A percentile compares a stretch with the other conserved stretches of the same genome.
Evolutionary conservation across 768 basidiomycete species (phyloP).

Genomic region (Tulasnella sp.): DNA sequence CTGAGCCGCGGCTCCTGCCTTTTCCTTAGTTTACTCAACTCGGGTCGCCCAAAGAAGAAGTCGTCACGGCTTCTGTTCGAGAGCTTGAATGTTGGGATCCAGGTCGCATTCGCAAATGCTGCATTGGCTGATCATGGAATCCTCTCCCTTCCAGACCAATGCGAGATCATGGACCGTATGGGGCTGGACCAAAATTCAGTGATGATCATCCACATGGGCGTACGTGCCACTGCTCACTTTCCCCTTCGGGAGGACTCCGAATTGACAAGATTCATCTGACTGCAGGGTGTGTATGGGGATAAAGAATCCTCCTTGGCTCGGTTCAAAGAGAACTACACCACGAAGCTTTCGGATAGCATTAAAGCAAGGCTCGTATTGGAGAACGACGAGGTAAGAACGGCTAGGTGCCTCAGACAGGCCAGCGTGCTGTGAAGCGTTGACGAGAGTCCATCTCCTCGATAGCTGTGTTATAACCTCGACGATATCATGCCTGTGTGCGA

Average conservation of each 20-base stretch:
- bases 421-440: background rate
- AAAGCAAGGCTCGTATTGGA: constrained; percentile 80
- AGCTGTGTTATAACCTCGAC: constrained; percentile 84
- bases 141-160: constrained; percentile 50
- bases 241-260: background rate
- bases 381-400: constrained; percentile 73
- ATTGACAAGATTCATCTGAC: constrained; percentile 17
- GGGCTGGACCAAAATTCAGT: constrained; percentile 77
- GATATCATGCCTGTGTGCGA: constrained; percentile 85
- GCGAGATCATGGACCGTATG: constrained; percentile 83
- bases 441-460: background rate
- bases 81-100: constrained; percentile 58
- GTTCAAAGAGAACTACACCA: constrained; percentile 64
- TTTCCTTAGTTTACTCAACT: constrained; percentile 47
- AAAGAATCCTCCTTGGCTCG: constrained; percentile 67
- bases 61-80: constrained; percentile 69
- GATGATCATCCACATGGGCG: constrained; percentile 74
- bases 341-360: constrained; percentile 57
- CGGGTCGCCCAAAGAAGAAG: constrained; percentile 70
- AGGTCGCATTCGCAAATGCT: background rate
- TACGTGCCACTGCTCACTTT: background rate
- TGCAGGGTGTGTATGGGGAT: constrained; percentile 80
- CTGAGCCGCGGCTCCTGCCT: background rate
- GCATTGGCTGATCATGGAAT: background rate
- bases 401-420: background rate